Conservation (phyloP, 2,329 filamentous ascomycete species). For the Thielaviopsis populi region DNA sequence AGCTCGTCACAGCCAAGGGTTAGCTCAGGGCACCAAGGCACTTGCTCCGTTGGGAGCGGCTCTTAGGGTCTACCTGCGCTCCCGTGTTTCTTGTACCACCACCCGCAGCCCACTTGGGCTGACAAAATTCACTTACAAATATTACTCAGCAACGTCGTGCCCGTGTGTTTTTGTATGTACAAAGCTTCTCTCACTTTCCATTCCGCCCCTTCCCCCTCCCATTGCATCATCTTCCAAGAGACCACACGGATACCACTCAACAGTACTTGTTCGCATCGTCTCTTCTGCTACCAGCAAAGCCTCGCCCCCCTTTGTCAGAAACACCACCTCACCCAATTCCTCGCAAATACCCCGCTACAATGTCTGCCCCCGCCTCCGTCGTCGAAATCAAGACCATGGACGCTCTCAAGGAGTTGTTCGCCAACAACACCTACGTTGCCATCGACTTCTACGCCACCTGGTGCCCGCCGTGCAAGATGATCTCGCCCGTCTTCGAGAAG, state of each 20-base stretch:
- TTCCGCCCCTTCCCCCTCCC: too few relatives aligned
- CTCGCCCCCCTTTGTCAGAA: neutral
- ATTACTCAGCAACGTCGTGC: neutral
- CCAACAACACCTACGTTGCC: conserved; percentile 46
- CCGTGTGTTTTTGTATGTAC: neutral
- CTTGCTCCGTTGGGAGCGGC: neutral
- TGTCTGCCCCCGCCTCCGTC: conserved; percentile 13
- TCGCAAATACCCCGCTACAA: neutral
- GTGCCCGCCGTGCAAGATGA: conserved; percentile 92
- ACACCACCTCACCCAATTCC: too few relatives aligned
- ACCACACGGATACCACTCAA: neutral
- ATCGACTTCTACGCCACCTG: conserved; percentile 80
- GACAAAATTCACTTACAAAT: neutral
- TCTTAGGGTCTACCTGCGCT: neutral
- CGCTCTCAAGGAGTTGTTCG: conserved; percentile 16
- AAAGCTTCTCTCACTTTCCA: neutral
- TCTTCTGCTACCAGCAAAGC: neutral
- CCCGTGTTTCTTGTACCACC: neutral
- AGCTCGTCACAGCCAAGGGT: neutral
- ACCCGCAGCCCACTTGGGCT: neutral
- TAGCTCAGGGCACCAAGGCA: neutral
- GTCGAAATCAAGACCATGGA: conserved; percentile 12
- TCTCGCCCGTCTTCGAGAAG: conserved; percentile 52
- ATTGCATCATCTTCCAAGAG: neutral
- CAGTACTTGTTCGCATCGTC: neutral